Percentiles rank a stretch among this genome's conserved stretches.
phyloP scores from a whole-genome alignment of 2,329 filamentous ascomycete genomes.

The Alternaria novae-zelandiae region DNA sequence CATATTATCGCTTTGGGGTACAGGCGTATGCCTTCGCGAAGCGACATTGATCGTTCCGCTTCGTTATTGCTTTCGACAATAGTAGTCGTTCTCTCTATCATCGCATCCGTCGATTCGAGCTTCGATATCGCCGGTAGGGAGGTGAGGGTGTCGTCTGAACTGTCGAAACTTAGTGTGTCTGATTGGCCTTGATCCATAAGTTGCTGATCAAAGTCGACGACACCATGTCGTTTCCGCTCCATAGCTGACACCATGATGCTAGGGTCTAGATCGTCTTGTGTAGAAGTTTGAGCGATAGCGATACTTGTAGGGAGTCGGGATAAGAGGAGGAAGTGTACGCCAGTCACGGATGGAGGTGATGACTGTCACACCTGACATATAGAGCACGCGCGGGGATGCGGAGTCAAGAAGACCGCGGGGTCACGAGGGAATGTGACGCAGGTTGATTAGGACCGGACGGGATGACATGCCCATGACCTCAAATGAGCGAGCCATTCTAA shows the following conservation, averaged over 20 bases:
- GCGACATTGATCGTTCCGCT: slow-evolving; percentile 39
- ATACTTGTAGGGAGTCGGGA: neutral
- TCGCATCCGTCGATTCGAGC: neutral
- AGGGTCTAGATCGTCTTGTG: neutral
- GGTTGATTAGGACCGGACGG: neutral
- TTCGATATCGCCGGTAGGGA: neutral
- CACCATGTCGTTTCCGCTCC: neutral
- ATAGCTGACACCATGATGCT: neutral
- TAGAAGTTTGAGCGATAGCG: neutral
- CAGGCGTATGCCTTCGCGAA: slow-evolving; percentile 73
- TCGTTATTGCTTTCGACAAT: neutral
- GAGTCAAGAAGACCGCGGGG: neutral
- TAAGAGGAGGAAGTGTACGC: neutral
- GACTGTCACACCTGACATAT: neutral
- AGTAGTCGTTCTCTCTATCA: neutral
- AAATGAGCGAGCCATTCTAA: neutral
- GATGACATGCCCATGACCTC: neutral
- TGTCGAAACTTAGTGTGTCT: neutral
- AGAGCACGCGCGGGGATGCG: neutral
- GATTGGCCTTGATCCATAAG: neutral
- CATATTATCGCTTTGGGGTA: slow-evolving; percentile 87
- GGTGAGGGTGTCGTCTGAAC: neutral
- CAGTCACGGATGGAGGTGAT: neutral
- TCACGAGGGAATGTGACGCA: neutral
- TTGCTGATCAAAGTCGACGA: neutral